phyloP scores from a whole-genome alignment of 2,329 filamentous ascomycete genomes.

The Annulohypoxylon truncatum region DNA sequence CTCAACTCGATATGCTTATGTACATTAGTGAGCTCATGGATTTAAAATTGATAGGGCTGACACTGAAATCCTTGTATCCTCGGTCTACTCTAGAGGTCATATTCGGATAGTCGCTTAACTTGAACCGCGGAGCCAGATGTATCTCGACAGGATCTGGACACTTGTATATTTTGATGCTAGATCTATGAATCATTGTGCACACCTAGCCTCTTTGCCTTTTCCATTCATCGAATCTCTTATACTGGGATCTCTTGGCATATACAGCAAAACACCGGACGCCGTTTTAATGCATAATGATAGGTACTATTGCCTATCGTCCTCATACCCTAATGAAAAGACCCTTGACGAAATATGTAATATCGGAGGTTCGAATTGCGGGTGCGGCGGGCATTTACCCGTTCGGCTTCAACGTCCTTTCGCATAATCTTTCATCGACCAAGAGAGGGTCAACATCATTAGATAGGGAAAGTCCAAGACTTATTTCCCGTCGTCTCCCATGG shows the following conservation, averaged over 20 bases:
- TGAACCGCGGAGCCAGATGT: neutral
- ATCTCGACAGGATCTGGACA: neutral
- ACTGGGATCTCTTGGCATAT: slow-evolving; percentile 1
- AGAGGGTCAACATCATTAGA: no score
- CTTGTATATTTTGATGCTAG: neutral
- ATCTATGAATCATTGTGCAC: neutral
- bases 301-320: neutral
- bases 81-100: neutral
- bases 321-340: neutral
- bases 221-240: neutral
- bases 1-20: neutral
- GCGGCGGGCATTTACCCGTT: neutral
- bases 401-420: neutral
- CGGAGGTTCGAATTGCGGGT: neutral
- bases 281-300: slow-evolving; percentile 28
- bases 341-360: neutral
- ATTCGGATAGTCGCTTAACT: neutral
- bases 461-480: neutral
- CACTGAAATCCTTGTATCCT: neutral
- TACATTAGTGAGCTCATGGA: neutral
- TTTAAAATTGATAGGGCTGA: neutral
- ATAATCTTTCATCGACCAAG: neutral
- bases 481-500: neutral
- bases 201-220: neutral
- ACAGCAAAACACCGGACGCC: slow-evolving; percentile 35